A percentile compares a stretch with the other conserved stretches of the same genome.
Evolutionary conservation across 1,284 basidiomycete genomes (phyloP).

Genomic region (Ustilago crameri): DNA sequence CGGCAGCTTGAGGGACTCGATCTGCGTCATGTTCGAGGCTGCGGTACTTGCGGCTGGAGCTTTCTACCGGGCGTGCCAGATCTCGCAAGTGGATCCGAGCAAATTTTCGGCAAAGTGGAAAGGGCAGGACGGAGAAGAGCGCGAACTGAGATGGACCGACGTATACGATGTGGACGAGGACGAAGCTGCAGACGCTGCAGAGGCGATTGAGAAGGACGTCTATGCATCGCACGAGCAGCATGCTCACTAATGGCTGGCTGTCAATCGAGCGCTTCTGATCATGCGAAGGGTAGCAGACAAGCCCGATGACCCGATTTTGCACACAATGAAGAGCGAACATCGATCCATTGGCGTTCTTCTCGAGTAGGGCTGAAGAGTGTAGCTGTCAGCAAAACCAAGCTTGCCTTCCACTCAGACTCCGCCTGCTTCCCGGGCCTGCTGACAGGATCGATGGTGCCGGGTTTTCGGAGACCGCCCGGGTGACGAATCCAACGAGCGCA

Average conservation of each 20-base stretch:
- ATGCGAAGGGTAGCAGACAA: no score
- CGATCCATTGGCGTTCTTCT: no score
- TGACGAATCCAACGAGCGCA: neutral
- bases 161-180: constrained; percentile 61
- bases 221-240: constrained; percentile 49
- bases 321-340: no score
- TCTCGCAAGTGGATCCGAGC: constrained; percentile 34
- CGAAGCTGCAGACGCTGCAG: constrained; percentile 51
- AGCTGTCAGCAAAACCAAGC: no score
- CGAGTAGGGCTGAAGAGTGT: no score
- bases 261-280: no score
- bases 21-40: constrained; percentile 60
- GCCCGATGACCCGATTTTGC: neutral
- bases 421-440: no score
- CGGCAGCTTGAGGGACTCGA: constrained; percentile 52
- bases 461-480: no score
- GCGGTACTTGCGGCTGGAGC: constrained; percentile 63
- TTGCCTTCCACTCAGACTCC: no score
- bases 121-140: constrained; percentile 21
- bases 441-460: no score
- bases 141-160: constrained; percentile 48
- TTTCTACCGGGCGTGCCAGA: constrained; percentile 57
- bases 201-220: constrained; percentile 55
- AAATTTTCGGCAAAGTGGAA: constrained; percentile 36
- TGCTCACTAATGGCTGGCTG: constrained; percentile 7